phyloP scores from a whole-genome alignment of 1,284 basidiomycete species.

The Ustilago tritici region DNA sequence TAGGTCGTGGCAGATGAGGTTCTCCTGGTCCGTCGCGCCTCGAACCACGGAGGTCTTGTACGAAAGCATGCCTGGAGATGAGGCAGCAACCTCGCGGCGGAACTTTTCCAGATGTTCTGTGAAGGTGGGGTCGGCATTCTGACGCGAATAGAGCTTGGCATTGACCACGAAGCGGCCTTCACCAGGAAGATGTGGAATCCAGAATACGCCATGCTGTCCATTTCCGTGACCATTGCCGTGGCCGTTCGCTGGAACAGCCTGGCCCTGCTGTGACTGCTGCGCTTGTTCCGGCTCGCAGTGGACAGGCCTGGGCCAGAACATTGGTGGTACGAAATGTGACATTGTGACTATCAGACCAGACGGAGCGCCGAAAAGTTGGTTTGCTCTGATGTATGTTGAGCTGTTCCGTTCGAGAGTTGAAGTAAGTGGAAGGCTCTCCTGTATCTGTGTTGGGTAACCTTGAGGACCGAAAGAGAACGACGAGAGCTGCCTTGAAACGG shows the following conservation, averaged over 20 bases:
- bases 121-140: constrained; percentile 60
- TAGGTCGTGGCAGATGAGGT: constrained; percentile 64
- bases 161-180: constrained; percentile 64
- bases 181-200: constrained; percentile 62
- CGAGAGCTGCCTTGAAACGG: not conserved
- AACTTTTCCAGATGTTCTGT: constrained; percentile 59
- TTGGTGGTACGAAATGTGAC: constrained; percentile 51
- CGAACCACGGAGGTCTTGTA: constrained; percentile 62
- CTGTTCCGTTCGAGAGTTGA: not conserved
- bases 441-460: not conserved
- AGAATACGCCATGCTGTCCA: constrained; percentile 43
- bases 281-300: constrained; percentile 49
- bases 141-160: constrained; percentile 62
- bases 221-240: constrained; percentile 27
- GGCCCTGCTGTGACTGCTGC: constrained; percentile 12
- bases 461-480: constrained; percentile 1
- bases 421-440: not conserved
- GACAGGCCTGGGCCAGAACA: constrained; percentile 47
- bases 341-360: constrained; percentile 20
- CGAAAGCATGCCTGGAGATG: constrained; percentile 63
- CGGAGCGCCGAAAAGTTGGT: not conserved
- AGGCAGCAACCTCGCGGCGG: constrained; percentile 57
- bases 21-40: constrained; percentile 53
- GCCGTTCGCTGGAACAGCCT: constrained; percentile 8
- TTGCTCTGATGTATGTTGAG: no score